phyloP scores from a whole-genome alignment of 176 grass and related monocot genomes.

The Eragrostis curvula region DNA sequence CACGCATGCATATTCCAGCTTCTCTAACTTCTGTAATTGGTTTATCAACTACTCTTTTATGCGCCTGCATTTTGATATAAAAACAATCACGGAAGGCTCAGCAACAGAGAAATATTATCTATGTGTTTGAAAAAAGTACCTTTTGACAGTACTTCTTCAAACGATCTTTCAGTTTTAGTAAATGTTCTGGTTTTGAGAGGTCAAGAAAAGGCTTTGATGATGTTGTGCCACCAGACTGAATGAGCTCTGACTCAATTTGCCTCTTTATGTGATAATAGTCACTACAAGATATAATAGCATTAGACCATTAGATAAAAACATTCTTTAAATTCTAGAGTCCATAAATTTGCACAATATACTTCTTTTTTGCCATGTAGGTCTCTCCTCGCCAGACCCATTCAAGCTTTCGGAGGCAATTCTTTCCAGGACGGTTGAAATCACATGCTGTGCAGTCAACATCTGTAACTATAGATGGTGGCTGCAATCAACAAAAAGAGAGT shows the following conservation, averaged over 20 bases:
- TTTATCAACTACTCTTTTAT: conserved; percentile 99
- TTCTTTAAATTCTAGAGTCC: conserved; percentile 24
- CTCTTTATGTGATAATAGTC: conserved; percentile 99
- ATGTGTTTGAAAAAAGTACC: conserved; percentile 51
- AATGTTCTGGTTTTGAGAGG: conserved; percentile 89
- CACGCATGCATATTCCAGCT: conserved; percentile 99
- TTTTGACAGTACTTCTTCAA: conserved; percentile 98
- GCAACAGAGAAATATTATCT: conserved; percentile 26
- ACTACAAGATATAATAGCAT: conserved; percentile 52
- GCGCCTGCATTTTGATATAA: conserved; percentile 66
- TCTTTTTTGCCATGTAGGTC: conserved; percentile 92
- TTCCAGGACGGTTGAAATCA: conserved; percentile 97
- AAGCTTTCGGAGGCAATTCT: conserved; percentile 93
- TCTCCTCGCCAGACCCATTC: conserved; percentile 99
- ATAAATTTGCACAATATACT: conserved; percentile 51
- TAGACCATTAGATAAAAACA: conserved; percentile 33
- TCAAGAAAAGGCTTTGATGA: conserved; percentile 83
- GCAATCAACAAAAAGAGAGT: conserved; percentile 38
- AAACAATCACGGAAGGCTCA: conserved; percentile 29
- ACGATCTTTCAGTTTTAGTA: conserved; percentile 90
- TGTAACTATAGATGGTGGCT: conserved; percentile 97
- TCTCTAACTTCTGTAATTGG: conserved; percentile 96
- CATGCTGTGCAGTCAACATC: conserved; percentile 97
- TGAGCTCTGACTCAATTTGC: conserved; percentile 92
- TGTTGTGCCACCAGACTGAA: conserved; percentile 67